Conservation (phyloP, 805 yeast genomes). For the Metschnikowia noctiluminum region DNA sequence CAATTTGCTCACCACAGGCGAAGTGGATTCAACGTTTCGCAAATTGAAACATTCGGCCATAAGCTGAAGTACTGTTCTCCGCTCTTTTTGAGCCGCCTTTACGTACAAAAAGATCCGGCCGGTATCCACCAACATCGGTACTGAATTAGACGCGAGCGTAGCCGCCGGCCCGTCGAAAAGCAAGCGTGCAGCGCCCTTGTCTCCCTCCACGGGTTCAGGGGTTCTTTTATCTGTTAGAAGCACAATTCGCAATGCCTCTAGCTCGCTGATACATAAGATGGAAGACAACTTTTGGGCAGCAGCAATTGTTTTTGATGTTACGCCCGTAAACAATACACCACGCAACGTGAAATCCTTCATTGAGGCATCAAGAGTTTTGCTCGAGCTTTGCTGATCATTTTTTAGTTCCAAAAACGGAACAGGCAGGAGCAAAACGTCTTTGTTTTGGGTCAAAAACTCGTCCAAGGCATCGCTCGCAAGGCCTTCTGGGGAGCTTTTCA, state of each 20-base stretch:
- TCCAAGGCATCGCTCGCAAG: constrained; percentile 36
- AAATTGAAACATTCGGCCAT: constrained; percentile 29
- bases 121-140: not conserved
- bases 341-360: constrained; percentile 38
- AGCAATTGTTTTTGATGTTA: constrained; percentile 30
- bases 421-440: constrained; percentile 28
- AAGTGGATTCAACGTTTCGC: constrained; percentile 16
- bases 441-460: constrained; percentile 36
- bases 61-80: constrained; percentile 46
- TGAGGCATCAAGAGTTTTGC: constrained; percentile 1
- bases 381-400: not conserved
- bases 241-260: constrained; percentile 50
- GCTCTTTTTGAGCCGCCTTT: constrained; percentile 46
- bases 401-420: constrained; percentile 24
- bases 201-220: constrained; percentile 24
- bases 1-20: constrained; percentile 32
- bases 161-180: constrained; percentile 8
- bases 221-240: constrained; percentile 36
- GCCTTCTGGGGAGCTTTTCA: constrained; percentile 29
- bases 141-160: constrained; percentile 8
- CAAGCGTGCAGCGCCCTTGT: not conserved
- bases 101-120: constrained; percentile 35
- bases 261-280: constrained; percentile 35
- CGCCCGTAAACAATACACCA: constrained; percentile 35
- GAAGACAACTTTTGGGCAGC: constrained; percentile 41